A percentile compares a stretch with the other conserved stretches of the same genome.
Conservation (phyloP, 2,329 filamentous ascomycete species). For the Fusarium robinianum region DNA sequence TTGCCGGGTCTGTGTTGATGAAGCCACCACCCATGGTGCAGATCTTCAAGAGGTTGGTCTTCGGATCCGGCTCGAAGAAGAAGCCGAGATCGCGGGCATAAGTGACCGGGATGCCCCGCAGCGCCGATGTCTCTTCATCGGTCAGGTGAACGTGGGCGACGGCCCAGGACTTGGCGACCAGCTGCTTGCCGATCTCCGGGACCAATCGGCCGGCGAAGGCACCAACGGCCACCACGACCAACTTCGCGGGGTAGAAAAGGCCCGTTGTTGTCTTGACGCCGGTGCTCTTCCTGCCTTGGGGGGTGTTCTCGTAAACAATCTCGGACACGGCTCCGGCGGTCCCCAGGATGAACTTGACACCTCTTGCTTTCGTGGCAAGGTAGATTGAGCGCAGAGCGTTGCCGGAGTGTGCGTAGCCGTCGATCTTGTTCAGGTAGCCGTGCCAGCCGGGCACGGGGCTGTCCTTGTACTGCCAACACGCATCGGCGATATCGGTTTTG, state of each 20-base stretch:
- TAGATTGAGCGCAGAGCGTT: slow-evolving; percentile 56
- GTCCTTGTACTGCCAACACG: slow-evolving; percentile 53
- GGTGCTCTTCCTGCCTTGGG: slow-evolving; percentile 3
- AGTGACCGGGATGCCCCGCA: slow-evolving; percentile 63
- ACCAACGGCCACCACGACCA: slow-evolving; percentile 58
- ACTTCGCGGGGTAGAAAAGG: slow-evolving; percentile 33
- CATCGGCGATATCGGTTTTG: slow-evolving; percentile 46
- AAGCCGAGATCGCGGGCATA: slow-evolving; percentile 66
- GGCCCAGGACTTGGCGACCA: slow-evolving; percentile 61
- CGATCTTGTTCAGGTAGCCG: slow-evolving; percentile 62
- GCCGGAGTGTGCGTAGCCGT: slow-evolving; percentile 60
- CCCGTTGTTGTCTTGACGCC: slow-evolving; percentile 24
- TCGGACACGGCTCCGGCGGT: slow-evolving; percentile 37
- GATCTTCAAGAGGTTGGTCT: slow-evolving; percentile 62
- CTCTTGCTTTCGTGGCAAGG: slow-evolving; percentile 41
- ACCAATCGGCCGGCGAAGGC: slow-evolving; percentile 53
- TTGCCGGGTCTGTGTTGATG: slow-evolving; percentile 45
- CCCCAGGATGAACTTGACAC: slow-evolving; percentile 30
- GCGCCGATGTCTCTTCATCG: slow-evolving; percentile 54
- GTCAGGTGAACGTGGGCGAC: slow-evolving; percentile 64
- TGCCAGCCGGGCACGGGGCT: slow-evolving; percentile 54
- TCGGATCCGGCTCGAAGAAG: slow-evolving; percentile 66
- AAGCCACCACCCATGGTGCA: slow-evolving; percentile 64
- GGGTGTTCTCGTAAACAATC: slow-evolving; percentile 29
- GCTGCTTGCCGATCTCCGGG: slow-evolving; percentile 53